phyloP scores from a whole-genome alignment of 2,329 filamentous ascomycete species.

The Colletotrichum lupini region DNA sequence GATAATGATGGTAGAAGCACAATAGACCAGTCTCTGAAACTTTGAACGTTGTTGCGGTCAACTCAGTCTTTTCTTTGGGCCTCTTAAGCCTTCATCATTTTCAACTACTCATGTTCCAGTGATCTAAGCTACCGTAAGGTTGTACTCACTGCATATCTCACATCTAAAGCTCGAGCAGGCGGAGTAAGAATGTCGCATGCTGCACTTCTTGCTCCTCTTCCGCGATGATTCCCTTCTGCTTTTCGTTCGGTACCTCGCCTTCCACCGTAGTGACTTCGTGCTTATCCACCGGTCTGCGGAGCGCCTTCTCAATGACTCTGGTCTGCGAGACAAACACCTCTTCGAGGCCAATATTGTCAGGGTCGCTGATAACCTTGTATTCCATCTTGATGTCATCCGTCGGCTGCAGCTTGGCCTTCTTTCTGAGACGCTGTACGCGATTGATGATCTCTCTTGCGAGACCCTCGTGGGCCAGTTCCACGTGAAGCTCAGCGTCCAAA shows the following conservation, averaged over 20 bases:
- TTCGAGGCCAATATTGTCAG: constrained; percentile 78
- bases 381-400: constrained; percentile 98
- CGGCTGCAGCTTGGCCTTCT: constrained; percentile 89
- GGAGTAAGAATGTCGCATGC: constrained; percentile 82
- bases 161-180: constrained; percentile 75
- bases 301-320: constrained; percentile 57
- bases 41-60: neutral
- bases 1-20: neutral
- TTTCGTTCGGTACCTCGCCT: constrained; percentile 29
- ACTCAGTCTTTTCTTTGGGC: neutral
- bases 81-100: neutral
- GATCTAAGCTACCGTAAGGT: neutral
- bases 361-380: constrained; percentile 84
- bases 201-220: constrained; percentile 90
- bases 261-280: constrained; percentile 40
- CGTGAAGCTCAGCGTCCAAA: constrained; percentile 83
- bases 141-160: neutral
- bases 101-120: neutral
- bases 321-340: constrained; percentile 70
- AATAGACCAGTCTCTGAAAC: neutral
- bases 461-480: constrained; percentile 88
- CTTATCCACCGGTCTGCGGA: constrained; percentile 78
- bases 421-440: constrained; percentile 89
- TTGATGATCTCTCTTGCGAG: constrained; percentile 93
- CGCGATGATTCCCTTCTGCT: constrained; percentile 64